These are phyloP conservation scores for Metschnikowia colocasiae DNA, from an alignment of 805 yeast genomes.

Conservation along the genomic window DNA sequence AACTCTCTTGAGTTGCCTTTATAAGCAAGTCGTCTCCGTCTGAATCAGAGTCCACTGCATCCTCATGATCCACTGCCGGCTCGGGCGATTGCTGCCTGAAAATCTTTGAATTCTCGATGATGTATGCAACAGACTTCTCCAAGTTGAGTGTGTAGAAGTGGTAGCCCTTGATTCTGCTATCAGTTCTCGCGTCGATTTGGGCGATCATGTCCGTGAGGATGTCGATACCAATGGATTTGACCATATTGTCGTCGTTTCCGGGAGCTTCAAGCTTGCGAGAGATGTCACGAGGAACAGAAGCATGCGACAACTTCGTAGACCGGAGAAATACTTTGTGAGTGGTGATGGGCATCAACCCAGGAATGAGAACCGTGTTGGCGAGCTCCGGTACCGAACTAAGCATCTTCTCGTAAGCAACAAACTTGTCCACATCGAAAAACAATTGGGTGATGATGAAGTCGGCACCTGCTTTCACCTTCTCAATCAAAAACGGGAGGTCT, in stretches of 20 bases:
- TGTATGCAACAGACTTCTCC: conserved; percentile 87
- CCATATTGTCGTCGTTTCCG: conserved; percentile 67
- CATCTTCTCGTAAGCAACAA: conserved; percentile 57
- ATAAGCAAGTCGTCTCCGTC: conserved; percentile 23
- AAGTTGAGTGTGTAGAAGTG: conserved; percentile 91
- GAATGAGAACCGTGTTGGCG: conserved; percentile 57
- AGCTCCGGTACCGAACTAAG: conserved; percentile 43
- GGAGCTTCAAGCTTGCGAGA: conserved; percentile 52
- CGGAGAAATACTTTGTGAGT: conserved; percentile 78
- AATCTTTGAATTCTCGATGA: conserved; percentile 54
- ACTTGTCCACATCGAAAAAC: conserved; percentile 83
- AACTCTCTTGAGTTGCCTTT: conserved; percentile 19
- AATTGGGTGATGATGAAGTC: conserved; percentile 89
- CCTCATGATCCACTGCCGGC: conserved; percentile 24
- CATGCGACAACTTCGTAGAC: conserved; percentile 87
- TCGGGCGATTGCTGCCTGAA: background rate
- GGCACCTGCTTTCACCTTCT: conserved; percentile 91
- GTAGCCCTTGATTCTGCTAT: conserved; percentile 67
- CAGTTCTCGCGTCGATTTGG: conserved; percentile 49
- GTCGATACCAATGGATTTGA: conserved; percentile 79
- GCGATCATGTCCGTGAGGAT: conserved; percentile 61
- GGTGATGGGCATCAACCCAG: conserved; percentile 90
- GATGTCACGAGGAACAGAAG: conserved; percentile 64
- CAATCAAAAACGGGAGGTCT: conserved; percentile 77
- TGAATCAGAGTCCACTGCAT: conserved; percentile 40